These are phyloP conservation scores for Basidiobolus meristosporus DNA, from an alignment of 371 early-diverging fungal species.

Conservation along the genomic window DNA sequence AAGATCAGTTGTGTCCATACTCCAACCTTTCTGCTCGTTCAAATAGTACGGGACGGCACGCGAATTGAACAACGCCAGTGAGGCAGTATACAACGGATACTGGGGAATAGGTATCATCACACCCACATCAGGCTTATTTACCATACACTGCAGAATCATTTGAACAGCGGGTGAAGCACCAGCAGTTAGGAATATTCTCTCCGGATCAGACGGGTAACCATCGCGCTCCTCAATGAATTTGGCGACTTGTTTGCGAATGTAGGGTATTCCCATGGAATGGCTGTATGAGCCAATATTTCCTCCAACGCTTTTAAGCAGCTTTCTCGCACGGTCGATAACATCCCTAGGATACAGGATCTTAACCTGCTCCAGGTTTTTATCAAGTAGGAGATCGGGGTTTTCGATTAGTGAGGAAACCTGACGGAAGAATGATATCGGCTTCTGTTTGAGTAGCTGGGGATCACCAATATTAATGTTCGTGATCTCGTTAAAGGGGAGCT, in stretches of 20 bases:
- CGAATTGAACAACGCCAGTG: conserved; percentile 62
- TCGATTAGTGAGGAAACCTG: conserved; percentile 79
- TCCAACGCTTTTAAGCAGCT: conserved; percentile 42
- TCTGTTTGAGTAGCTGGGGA: conserved; percentile 91
- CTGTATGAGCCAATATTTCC: conserved; percentile 81
- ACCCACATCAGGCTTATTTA: conserved; percentile 61
- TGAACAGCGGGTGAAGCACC: conserved; percentile 87
- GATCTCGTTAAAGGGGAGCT: conserved; percentile 50
- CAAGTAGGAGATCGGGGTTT: conserved; percentile 58
- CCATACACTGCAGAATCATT: conserved; percentile 59
- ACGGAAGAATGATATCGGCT: conserved; percentile 91
- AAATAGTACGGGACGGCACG: conserved; percentile 80
- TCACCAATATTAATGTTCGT: too few relatives aligned
- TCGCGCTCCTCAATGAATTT: conserved; percentile 67
- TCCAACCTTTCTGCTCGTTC: conserved; percentile 72
- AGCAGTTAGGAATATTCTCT: conserved; percentile 78
- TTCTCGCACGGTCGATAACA: conserved; percentile 65
- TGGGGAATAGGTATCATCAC: conserved; percentile 97
- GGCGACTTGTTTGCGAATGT: conserved; percentile 71
- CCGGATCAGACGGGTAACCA: conserved; percentile 64
- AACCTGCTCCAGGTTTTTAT: conserved; percentile 21
- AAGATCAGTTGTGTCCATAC: conserved; percentile 44
- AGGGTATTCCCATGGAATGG: conserved; percentile 73
- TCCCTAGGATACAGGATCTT: conserved; percentile 59
- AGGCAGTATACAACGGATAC: conserved; percentile 98